phyloP scores from a whole-genome alignment of 169 alveolate species.

The Besnoitia besnoiti region DNA sequence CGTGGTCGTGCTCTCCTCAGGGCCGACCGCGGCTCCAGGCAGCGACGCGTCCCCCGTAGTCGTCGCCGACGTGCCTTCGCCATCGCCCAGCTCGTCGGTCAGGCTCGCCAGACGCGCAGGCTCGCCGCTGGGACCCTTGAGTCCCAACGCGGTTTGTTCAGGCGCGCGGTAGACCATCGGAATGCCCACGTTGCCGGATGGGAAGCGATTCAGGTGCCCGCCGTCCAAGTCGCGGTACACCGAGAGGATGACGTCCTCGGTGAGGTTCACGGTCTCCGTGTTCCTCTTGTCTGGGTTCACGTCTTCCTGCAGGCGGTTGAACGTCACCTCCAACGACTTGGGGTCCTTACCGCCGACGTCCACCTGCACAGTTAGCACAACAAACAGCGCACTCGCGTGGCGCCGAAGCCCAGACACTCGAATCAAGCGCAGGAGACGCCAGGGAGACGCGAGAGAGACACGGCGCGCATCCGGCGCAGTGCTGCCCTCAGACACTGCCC shows the following conservation, averaged over 20 bases:
- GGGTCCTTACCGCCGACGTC: not conserved
- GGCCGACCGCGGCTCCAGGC: not conserved
- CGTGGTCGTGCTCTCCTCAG: not conserved
- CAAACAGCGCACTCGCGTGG: not conserved
- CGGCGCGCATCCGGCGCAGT: too few species aligned
- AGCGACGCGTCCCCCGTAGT: not conserved
- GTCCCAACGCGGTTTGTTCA: too few species aligned
- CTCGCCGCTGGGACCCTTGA: too few species aligned
- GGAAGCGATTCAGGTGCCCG: not conserved
- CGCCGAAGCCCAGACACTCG: too few species aligned
- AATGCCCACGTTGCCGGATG: slow-evolving; percentile 14
- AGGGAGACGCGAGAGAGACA: too few species aligned
- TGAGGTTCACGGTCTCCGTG: not conserved
- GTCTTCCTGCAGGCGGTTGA: slow-evolving; percentile 9
- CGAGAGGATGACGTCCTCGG: slow-evolving; percentile 18
- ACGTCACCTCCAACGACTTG: not conserved
- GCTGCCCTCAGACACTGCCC: too few species aligned
- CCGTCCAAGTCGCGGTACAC: slow-evolving; percentile 32
- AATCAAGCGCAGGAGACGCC: too few species aligned
- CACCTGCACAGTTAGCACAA: not conserved
- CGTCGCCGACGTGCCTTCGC: not conserved
- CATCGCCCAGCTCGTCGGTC: not conserved
- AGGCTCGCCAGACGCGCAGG: not conserved
- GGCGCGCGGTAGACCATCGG: slow-evolving; percentile 11
- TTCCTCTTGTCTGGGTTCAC: not conserved